phyloP scores from a whole-genome alignment of 345 rosid species.

The Rhodamnia rubescens region DNA sequence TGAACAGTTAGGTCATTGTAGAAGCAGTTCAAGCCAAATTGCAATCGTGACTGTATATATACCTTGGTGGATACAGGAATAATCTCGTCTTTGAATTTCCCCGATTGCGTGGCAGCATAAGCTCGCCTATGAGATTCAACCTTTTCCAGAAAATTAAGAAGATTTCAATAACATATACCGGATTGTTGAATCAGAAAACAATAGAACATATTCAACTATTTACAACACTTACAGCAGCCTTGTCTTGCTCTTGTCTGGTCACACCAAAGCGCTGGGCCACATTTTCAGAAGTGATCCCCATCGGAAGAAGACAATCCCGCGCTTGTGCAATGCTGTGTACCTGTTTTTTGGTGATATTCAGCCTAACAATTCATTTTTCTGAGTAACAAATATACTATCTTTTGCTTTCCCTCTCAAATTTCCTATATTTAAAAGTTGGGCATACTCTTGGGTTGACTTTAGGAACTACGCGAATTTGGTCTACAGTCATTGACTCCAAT shows the following conservation, averaged over 20 bases:
- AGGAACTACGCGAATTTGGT: slow-evolving; percentile 10
- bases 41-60: background rate
- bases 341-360: slow-evolving; percentile 16
- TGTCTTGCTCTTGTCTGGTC: slow-evolving; percentile 83
- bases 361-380: background rate
- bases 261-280: slow-evolving; percentile 75
- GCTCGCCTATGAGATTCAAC: slow-evolving; percentile 93
- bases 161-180: background rate
- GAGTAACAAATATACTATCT: background rate
- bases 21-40: background rate
- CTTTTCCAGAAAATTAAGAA: slow-evolving; percentile 25
- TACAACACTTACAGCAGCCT: slow-evolving; percentile 58
- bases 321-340: slow-evolving; percentile 53
- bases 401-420: background rate
- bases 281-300: slow-evolving; percentile 96
- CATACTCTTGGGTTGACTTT: slow-evolving; percentile 59
- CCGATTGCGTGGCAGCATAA: slow-evolving; percentile 73
- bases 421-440: background rate
- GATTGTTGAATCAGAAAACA: background rate
- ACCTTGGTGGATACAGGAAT: slow-evolving; percentile 83
- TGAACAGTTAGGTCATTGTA: background rate
- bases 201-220: background rate
- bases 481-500: slow-evolving; percentile 71
- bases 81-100: slow-evolving; percentile 89
- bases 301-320: slow-evolving; percentile 89